These are phyloP conservation scores for Dactylonectria macrodidyma DNA, from an alignment of 2,329 filamentous ascomycete genomes.

Conservation along the genomic window DNA sequence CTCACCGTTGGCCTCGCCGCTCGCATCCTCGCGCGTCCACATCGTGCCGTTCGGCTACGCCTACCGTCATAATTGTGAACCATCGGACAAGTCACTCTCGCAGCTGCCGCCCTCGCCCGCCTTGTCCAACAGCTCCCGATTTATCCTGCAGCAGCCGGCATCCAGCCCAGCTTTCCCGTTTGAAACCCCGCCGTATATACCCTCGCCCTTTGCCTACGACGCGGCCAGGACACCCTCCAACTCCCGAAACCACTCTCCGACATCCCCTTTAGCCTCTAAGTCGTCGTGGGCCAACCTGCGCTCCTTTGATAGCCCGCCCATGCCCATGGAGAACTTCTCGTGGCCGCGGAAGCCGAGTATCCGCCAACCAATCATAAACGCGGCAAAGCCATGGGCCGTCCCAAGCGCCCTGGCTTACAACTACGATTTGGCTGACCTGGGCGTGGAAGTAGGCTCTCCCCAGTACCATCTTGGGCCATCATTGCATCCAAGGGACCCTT, in stretches of 20 bases:
- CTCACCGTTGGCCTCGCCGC: slow-evolving; percentile 41
- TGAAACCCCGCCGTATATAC: slow-evolving; percentile 45
- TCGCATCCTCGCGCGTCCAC: slow-evolving; percentile 42
- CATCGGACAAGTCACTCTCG: slow-evolving; percentile 43
- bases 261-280: slow-evolving; percentile 49
- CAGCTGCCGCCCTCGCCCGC: slow-evolving; percentile 54
- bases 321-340: slow-evolving; percentile 70
- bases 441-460: slow-evolving; percentile 48
- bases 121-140: slow-evolving; percentile 50
- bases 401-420: slow-evolving; percentile 32
- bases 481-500: slow-evolving; percentile 60
- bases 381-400: slow-evolving; percentile 49
- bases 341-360: slow-evolving; percentile 70
- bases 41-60: slow-evolving; percentile 43
- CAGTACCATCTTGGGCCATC: slow-evolving; percentile 57
- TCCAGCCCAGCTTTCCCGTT: slow-evolving; percentile 44
- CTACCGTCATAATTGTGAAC: slow-evolving; percentile 32
- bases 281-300: slow-evolving; percentile 54
- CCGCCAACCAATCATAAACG: slow-evolving; percentile 58
- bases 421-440: slow-evolving; percentile 49
- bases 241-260: slow-evolving; percentile 50
- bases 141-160: slow-evolving; percentile 42
- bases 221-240: slow-evolving; percentile 42
- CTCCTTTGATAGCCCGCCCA: slow-evolving; percentile 53
- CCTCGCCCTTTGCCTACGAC: slow-evolving; percentile 44